Conservation (phyloP, 139 green algal species). For the Deuterostichococcus epilithicus region DNA sequence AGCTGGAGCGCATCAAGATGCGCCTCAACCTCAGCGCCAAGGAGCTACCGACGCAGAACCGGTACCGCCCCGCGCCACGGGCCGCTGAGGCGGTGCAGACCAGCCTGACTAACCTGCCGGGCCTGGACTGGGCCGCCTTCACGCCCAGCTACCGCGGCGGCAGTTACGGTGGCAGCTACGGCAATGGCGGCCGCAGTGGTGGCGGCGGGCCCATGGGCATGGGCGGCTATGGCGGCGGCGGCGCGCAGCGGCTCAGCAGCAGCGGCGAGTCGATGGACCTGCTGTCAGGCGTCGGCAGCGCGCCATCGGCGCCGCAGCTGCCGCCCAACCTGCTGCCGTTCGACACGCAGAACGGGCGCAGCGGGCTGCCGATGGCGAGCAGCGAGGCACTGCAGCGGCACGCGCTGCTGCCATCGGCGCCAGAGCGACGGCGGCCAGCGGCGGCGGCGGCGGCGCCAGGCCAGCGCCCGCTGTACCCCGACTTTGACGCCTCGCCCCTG, state of each 20-base stretch:
- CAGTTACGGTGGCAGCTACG: background rate
- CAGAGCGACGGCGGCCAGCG: background rate
- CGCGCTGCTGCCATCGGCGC: conserved; percentile 30
- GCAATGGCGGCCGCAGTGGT: background rate
- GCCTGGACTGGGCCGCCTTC: conserved; percentile 53
- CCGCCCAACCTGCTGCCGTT: background rate
- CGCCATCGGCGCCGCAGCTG: background rate
- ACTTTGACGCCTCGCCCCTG: conserved; percentile 35
- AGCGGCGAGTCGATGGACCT: conserved; percentile 15
- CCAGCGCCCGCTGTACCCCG: conserved; percentile 38
- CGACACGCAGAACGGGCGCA: background rate
- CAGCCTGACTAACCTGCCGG: conserved; percentile 48
- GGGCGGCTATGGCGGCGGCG: background rate
- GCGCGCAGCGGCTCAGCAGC: conserved; percentile 6
- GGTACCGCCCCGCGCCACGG: conserved; percentile 29
- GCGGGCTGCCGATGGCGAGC: conserved; percentile 10
- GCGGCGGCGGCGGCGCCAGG: background rate
- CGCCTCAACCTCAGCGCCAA: conserved; percentile 22
- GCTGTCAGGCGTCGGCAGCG: conserved; percentile 7
- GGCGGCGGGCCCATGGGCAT: background rate
- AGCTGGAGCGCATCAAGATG: conserved; percentile 66
- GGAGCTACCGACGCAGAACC: background rate
- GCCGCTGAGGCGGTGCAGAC: conserved; percentile 38
- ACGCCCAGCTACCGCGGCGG: background rate
- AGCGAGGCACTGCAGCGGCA: conserved; percentile 24